Base-by-base conservation (phyloP, 2,329 filamentous ascomycete genomes). In the Eutypella sp. region DNA sequence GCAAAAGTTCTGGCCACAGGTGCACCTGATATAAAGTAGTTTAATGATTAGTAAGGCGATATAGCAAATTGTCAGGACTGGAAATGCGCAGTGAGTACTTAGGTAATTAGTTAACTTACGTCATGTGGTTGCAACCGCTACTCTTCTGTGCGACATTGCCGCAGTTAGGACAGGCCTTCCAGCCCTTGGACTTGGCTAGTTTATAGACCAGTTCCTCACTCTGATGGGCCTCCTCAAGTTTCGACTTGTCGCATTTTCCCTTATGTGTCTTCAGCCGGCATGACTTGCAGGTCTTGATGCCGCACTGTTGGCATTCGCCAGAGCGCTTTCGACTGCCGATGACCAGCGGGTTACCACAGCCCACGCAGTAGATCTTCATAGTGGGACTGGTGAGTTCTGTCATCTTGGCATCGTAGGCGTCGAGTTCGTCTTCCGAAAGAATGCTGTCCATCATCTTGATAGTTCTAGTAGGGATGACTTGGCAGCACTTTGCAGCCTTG, bases 151-250 rank as follows among this genome's bases (percentile, higher is more conserved):
- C 40, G 9, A 59, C 2, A 11, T 27, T 37, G 5, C 11, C 13
- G 31, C 57, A 59, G 33, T 53, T 53, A 1, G 54, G 54, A 25
- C 57, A 59, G 3, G 41, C 43, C 27, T 54, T 54, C 57, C 57
- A 59, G 3, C 51, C 52, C n/a, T 53, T 42, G 1, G 25, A 3
- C 15, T 41, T 25, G 25, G 51, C 54, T 3, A 56, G 39, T 2
- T 23, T 15, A 10, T 37, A n/a, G 10, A 56, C 3, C 0, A 15
- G 8, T 0, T 53, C 47, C 5, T 51, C 48, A 20, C 10, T 18
- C 3, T 25, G 18, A 5, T 4, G 25, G 2, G 9, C 13, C 10
- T 49, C 42, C 8, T 46, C 11, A 5, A 53, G 19, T 20, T 33
- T 39, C 1, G 19, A 24, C 31, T 37, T 7, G 29, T 59, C 36